A percentile compares a stretch with the other conserved stretches of the same genome.
Evolutionary conservation across 495 filamentous ascomycete species (phyloP).

Genomic region (Penicillium argentinense): DNA sequence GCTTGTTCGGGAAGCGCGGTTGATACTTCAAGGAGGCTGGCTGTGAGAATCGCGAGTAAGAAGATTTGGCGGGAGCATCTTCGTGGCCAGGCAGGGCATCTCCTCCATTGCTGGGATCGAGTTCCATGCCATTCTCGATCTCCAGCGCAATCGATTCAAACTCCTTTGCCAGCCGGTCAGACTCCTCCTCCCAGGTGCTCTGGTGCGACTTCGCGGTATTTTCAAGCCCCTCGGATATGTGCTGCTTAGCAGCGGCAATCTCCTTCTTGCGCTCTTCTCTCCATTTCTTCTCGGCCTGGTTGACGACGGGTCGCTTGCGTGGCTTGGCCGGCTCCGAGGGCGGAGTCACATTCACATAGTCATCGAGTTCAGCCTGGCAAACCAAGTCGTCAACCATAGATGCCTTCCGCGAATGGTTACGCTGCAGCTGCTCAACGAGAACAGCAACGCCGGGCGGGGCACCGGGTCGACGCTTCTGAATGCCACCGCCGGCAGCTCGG

Average conservation of each 20-base stretch:
- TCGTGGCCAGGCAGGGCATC: neutral
- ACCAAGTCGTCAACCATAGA: constrained; percentile 41
- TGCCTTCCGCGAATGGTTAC: constrained; percentile 38
- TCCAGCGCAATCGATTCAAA: constrained; percentile 51
- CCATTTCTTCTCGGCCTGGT: constrained; percentile 45
- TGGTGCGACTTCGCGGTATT: constrained; percentile 31
- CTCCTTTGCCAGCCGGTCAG: constrained; percentile 43
- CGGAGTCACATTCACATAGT: neutral
- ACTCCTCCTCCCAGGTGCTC: constrained; percentile 44
- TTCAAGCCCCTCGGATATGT: constrained; percentile 36
- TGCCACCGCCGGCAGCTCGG: constrained; percentile 26
- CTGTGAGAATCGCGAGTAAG: constrained; percentile 5
- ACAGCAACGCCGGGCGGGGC: constrained; percentile 36
- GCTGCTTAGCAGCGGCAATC: constrained; percentile 41
- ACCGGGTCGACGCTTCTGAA: constrained; percentile 41
- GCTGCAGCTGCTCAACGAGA: constrained; percentile 43
- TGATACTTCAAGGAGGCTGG: constrained; percentile 40
- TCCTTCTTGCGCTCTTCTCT: constrained; percentile 37
- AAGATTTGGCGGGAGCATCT: neutral
- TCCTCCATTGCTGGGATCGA: constrained; percentile 2
- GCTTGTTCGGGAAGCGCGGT: constrained; percentile 35
- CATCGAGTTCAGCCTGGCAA: constrained; percentile 11
- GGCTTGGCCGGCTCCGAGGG: constrained; percentile 16
- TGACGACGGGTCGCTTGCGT: constrained; percentile 45
- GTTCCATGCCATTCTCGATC: constrained; percentile 29